These are phyloP conservation scores for Patellifolia procumbens DNA, from an alignment of 179 eudicot species.

Conservation along the genomic window DNA sequence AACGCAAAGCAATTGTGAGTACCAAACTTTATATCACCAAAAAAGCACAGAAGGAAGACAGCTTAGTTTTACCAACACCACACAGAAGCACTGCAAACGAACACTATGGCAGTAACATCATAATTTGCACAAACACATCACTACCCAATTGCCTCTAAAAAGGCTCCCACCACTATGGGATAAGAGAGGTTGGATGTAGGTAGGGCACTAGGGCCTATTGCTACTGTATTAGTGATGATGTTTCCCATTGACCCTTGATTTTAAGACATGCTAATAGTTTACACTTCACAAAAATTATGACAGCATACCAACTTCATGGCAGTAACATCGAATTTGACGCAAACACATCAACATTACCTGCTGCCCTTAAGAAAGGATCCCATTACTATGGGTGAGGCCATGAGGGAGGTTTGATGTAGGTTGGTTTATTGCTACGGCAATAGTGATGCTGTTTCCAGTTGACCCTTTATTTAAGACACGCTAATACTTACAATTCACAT, in stretches of 20 bases:
- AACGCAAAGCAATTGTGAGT: not conserved
- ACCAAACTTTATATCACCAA: not conserved
- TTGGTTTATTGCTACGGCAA: not conserved
- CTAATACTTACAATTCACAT: not conserved
- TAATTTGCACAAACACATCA: not conserved
- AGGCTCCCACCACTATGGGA: too few relatives aligned
- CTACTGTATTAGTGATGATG: too few relatives aligned
- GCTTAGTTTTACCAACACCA: not conserved
- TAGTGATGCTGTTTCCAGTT: not conserved
- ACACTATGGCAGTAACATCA: not conserved
- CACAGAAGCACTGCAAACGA: not conserved
- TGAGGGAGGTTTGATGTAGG: not conserved
- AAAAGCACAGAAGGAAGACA: constrained; percentile 2
- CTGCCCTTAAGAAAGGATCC: not conserved
- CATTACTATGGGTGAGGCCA: not conserved
- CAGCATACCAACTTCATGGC: too few relatives aligned
- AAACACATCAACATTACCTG: not conserved
- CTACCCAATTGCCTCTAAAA: too few relatives aligned
- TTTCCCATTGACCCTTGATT: too few relatives aligned
- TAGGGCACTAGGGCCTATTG: too few relatives aligned
- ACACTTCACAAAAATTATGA: not conserved
- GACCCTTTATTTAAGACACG: not conserved
- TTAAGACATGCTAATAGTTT: too few relatives aligned
- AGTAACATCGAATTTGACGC: too few relatives aligned
- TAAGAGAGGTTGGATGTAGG: too few relatives aligned